Conservation (phyloP, 2,329 filamentous ascomycete genomes). For the Byssothecium circinans region DNA sequence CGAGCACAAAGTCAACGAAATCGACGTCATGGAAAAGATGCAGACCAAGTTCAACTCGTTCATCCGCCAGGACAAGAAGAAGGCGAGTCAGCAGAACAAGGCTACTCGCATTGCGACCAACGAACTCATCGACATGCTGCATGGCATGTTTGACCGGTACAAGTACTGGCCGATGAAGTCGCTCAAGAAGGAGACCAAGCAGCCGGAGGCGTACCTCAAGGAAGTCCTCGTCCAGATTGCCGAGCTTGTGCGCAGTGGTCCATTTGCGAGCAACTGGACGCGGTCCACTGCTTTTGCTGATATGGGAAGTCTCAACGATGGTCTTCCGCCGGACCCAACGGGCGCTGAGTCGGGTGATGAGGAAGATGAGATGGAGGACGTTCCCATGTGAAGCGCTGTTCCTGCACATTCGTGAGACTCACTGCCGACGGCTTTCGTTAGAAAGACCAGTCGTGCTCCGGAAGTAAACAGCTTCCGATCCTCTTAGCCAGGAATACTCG, state of each 20-base stretch:
- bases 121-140: slow-evolving; percentile 83
- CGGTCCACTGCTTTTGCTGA: slow-evolving; percentile 44
- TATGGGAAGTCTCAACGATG: slow-evolving; percentile 43
- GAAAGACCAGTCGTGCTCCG: too few species aligned
- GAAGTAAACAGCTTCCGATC: too few species aligned
- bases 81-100: slow-evolving; percentile 62
- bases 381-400: slow-evolving; percentile 35
- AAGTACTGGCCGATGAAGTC: slow-evolving; percentile 94
- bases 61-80: slow-evolving; percentile 26
- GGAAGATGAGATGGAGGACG: slow-evolving; percentile 77
- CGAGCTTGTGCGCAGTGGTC: slow-evolving; percentile 76
- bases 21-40: slow-evolving; percentile 24
- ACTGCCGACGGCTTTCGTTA: too few species aligned
- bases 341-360: slow-evolving; percentile 67
- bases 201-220: slow-evolving; percentile 92
- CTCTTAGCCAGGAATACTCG: too few species aligned
- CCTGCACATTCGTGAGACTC: too few species aligned
- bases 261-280: slow-evolving; percentile 84
- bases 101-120: slow-evolving; percentile 86
- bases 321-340: slow-evolving; percentile 46
- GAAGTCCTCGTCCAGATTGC: slow-evolving; percentile 82
- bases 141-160: slow-evolving; percentile 79
- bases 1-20: slow-evolving; percentile 24
- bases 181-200: slow-evolving; percentile 73
- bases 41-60: slow-evolving; percentile 39